Evolutionary conservation across 2,329 filamentous ascomycete species (phyloP).

Genomic region (Chalaropsis ovoidea): DNA sequence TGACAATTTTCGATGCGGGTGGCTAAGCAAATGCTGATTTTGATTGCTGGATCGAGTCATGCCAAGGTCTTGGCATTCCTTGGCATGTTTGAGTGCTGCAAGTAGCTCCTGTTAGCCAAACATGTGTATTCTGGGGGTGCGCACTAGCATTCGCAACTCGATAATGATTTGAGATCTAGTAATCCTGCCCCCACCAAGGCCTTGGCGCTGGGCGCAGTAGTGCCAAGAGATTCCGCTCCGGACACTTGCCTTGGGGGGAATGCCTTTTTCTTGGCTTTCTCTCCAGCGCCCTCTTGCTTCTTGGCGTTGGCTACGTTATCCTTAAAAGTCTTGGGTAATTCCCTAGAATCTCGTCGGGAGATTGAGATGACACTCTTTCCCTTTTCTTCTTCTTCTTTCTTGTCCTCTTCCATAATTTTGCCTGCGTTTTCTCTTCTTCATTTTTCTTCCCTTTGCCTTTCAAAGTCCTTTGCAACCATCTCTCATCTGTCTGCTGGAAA

Average conservation of each 20-base stretch:
- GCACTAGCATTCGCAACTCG: constrained; percentile 13
- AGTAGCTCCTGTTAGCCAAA: constrained; percentile 11
- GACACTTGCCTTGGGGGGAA: constrained; percentile 16
- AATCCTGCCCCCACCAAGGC: constrained; percentile 23
- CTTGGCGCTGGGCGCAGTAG: constrained; percentile 26
- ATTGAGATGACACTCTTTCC: neutral
- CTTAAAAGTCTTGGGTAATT: constrained; percentile 24
- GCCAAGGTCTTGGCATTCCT: constrained; percentile 24
- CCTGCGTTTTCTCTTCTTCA: neutral
- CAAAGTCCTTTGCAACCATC: neutral
- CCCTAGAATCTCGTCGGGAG: constrained; percentile 19
- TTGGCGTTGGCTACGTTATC: constrained; percentile 21
- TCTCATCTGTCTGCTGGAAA: neutral
- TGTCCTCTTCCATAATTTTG: constrained; percentile 14
- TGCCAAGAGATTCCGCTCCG: constrained; percentile 26
- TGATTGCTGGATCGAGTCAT: constrained; percentile 19
- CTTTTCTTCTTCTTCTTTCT: constrained; percentile 4
- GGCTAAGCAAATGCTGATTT: constrained; percentile 5
- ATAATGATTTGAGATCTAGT: neutral
- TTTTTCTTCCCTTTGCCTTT: constrained; percentile 6
- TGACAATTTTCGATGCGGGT: neutral
- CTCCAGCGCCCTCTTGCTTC: constrained; percentile 6
- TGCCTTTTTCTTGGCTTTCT: constrained; percentile 2
- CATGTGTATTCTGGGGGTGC: no score
- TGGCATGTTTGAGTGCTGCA: neutral